phyloP scores from a whole-genome alignment of 2,329 filamentous ascomycete species.

The Fusarium sp. region DNA sequence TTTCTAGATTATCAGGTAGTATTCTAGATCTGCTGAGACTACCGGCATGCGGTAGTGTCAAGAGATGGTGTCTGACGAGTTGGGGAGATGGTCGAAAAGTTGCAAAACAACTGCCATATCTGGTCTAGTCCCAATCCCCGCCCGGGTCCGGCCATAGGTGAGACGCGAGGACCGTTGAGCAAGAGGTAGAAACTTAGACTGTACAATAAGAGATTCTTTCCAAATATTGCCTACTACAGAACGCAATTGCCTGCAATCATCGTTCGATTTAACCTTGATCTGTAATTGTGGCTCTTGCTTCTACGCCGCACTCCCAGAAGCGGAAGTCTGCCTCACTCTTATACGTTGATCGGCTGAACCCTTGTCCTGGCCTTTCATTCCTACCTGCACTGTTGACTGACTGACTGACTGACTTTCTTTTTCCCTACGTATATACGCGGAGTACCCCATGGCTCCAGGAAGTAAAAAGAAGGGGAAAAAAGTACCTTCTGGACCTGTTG shows the following conservation, averaged over 20 bases:
- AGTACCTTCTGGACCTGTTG: slow-evolving; percentile 37
- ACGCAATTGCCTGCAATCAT: background rate
- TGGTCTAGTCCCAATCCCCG: slow-evolving; percentile 40
- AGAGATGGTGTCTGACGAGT: slow-evolving; percentile 3
- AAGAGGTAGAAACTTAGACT: slow-evolving; percentile 10
- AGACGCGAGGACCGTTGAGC: background rate
- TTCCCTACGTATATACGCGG: background rate
- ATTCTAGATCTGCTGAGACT: slow-evolving; percentile 12
- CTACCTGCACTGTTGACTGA: background rate
- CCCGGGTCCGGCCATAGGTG: slow-evolving; percentile 25
- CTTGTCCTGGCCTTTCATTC: slow-evolving; percentile 19
- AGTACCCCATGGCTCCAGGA: slow-evolving; percentile 36
- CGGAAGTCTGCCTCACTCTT: slow-evolving; percentile 21
- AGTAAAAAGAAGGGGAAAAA: slow-evolving; percentile 37
- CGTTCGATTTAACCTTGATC: slow-evolving; percentile 13
- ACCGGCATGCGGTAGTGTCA: slow-evolving; percentile 18
- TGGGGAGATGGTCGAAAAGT: background rate
- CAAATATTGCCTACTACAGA: slow-evolving; percentile 1
- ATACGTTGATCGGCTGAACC: slow-evolving; percentile 21
- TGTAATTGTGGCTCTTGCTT: slow-evolving; percentile 32
- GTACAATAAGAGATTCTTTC: background rate
- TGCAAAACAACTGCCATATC: slow-evolving; percentile 45
- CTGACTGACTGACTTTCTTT: background rate
- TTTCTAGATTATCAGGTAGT: background rate
- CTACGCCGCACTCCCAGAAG: slow-evolving; percentile 22